phyloP scores from a whole-genome alignment of 495 filamentous ascomycete species.

The Hyaloscypha variabilis region DNA sequence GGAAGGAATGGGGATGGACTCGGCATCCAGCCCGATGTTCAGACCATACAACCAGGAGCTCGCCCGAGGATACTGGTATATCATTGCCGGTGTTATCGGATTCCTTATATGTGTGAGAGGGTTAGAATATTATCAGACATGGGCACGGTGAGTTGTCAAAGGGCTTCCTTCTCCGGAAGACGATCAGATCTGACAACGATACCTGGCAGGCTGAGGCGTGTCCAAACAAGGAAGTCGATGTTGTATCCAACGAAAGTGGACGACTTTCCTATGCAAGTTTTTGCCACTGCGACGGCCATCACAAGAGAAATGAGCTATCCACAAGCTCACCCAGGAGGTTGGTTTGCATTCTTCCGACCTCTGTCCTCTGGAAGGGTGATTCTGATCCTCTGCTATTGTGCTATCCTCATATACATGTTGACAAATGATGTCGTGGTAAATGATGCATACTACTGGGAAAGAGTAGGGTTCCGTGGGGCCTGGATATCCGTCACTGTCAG shows the following conservation, averaged over 20 bases:
- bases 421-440: slow-evolving; percentile 40
- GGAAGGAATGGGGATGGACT: slow-evolving; percentile 33
- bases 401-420: slow-evolving; percentile 61
- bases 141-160: not conserved
- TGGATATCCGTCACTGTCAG: slow-evolving; percentile 76
- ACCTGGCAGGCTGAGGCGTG: not conserved
- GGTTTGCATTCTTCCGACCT: slow-evolving; percentile 47
- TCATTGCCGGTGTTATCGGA: slow-evolving; percentile 44
- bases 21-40: slow-evolving; percentile 33
- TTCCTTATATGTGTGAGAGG: slow-evolving; percentile 38
- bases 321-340: slow-evolving; percentile 52
- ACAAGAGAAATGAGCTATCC: slow-evolving; percentile 68
- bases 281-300: slow-evolving; percentile 71
- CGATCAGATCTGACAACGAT: not conserved
- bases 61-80: slow-evolving; percentile 53
- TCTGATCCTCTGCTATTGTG: slow-evolving; percentile 56
- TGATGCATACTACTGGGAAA: slow-evolving; percentile 58
- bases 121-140: slow-evolving; percentile 28
- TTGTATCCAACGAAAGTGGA: slow-evolving; percentile 66
- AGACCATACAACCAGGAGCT: slow-evolving; percentile 41
- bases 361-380: slow-evolving; percentile 60
- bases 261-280: slow-evolving; percentile 50
- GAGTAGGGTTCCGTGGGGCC: slow-evolving; percentile 74
- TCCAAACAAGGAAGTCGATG: slow-evolving; percentile 30
- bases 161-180: too few relatives aligned